A percentile compares a stretch with the other conserved stretches of the same genome.
These are phyloP conservation scores for Colletotrichum musicola DNA, from an alignment of 2,329 filamentous ascomycete genomes.

Conservation along the genomic window DNA sequence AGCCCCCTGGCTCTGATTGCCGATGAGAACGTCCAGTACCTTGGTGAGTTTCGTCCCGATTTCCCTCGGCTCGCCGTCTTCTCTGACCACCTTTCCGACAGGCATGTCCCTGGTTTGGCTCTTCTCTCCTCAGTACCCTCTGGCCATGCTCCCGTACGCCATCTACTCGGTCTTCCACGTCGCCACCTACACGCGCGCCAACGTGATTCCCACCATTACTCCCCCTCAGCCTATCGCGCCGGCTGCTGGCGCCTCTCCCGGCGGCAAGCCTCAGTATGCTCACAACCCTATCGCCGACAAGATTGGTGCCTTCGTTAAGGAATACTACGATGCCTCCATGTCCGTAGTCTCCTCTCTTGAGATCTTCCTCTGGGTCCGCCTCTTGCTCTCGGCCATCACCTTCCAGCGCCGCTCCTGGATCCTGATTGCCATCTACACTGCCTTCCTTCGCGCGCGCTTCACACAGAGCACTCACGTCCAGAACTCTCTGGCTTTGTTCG, in stretches of 20 bases:
- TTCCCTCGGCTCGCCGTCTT: neutral
- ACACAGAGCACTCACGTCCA: slow-evolving; percentile 95
- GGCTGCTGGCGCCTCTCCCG: slow-evolving; percentile 66
- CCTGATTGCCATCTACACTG: slow-evolving; percentile 85
- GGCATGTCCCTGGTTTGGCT: slow-evolving; percentile 97
- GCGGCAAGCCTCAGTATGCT: slow-evolving; percentile 67
- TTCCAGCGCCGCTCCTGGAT: slow-evolving; percentile 95
- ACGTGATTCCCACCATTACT: slow-evolving; percentile 88
- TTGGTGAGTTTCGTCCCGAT: slow-evolving; percentile 69
- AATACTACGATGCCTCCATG: slow-evolving; percentile 98
- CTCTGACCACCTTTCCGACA: slow-evolving; percentile 51
- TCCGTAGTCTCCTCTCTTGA: slow-evolving; percentile 90
- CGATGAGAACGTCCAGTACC: slow-evolving; percentile 98
- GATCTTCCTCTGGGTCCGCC: slow-evolving; percentile 86
- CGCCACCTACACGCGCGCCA: slow-evolving; percentile 93
- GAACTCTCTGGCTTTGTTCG: slow-evolving; percentile 78
- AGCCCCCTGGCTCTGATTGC: slow-evolving; percentile 76
- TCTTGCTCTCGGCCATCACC: slow-evolving; percentile 83
- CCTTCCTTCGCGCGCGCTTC: slow-evolving; percentile 91
- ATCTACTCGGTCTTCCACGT: slow-evolving; percentile 99
- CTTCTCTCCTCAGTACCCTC: slow-evolving; percentile 86
- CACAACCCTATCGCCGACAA: slow-evolving; percentile 78
- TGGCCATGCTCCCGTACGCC: slow-evolving; percentile 92
- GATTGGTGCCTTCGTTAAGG: slow-evolving; percentile 95
- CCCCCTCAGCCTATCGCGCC: slow-evolving; percentile 70